Conservation (phyloP, 208 protist species). For the Perkinsela sp. region DNA sequence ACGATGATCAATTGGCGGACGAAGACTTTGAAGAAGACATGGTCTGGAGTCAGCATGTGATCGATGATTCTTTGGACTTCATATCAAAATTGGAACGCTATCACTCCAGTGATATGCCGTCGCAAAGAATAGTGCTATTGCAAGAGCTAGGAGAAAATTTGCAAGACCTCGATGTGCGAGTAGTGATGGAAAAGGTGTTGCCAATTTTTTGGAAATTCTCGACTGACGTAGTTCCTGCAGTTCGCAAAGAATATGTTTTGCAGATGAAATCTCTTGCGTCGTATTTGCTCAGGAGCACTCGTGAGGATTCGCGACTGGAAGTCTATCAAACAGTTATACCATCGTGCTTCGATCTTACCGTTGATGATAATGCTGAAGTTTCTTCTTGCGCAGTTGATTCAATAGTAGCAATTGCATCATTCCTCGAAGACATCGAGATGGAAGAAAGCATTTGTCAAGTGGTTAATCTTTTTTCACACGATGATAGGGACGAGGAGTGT, state of each 20-base stretch:
- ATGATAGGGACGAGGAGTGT: conserved; percentile 76
- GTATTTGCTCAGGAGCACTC: conserved; percentile 36
- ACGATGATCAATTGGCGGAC: too few species aligned
- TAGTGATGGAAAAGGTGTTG: conserved; percentile 31
- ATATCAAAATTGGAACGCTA: conserved; percentile 48
- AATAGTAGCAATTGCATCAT: conserved; percentile 32
- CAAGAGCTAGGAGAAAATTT: conserved; percentile 50
- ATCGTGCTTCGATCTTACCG: conserved; percentile 60
- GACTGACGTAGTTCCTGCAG: conserved; percentile 48
- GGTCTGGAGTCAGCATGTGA: conserved; percentile 68
- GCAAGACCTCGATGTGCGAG: conserved; percentile 36
- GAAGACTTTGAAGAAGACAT: conserved; percentile 28
- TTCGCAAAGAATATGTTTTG: conserved; percentile 61
- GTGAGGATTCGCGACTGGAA: conserved; percentile 37
- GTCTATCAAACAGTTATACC: conserved; percentile 58
- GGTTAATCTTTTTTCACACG: conserved; percentile 61
- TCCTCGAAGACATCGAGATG: conserved; percentile 48
- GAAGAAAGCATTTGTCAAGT: conserved; percentile 50
- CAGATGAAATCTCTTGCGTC: conserved; percentile 40
- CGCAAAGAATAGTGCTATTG: conserved; percentile 51
- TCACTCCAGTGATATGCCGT: conserved; percentile 52
- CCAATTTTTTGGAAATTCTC: conserved; percentile 57
- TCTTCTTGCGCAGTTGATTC: conserved; percentile 38
- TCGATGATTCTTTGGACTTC: conserved; percentile 65
- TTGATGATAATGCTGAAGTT: conserved; percentile 77